Base-by-base conservation (phyloP, 225 moss, liverwort and hornwort genomes). In the Pseudisothecium myosuroides region DNA sequence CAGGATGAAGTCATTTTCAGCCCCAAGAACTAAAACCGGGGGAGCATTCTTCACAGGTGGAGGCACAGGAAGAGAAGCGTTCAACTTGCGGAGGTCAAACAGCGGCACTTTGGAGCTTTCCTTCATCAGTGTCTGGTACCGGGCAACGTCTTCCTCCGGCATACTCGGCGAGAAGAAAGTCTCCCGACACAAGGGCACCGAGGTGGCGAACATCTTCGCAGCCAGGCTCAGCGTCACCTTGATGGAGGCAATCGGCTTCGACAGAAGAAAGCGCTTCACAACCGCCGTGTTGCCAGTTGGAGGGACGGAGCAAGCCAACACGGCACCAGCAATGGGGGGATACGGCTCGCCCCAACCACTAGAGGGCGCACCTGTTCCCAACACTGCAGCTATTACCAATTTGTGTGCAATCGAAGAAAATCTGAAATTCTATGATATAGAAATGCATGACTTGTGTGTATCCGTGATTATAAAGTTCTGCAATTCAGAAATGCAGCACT, bases 211-310 rank as follows among this genome's bases (percentile, higher is more conserved):
- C 95, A 95, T 83, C 90, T 99, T 97, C 19, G 96, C 97, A 58
- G 97, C 98, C 60, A 99, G 82, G 85, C 97, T 96, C 29, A 99
- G 90, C n/a, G 97, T 97, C 56, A 97, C 96, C 94, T 99, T 96
- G 54, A 99, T 89, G 19, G 95, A 94, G 22, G 95, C 93, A 52
- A 96, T 83, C 14, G 95, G 91, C 86, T 94, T 97, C 77, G 95
- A 93, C 86, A 83, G 90, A 50, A 97, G 89, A 76, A 95, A 99
- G 9, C 97, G 95, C 93, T 93, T 96, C 88, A 99, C 98, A 81
- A 99, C 96, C 22, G 92, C 91, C 61, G 91, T 58, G 85, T 97
- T 97, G 76, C 98, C 98, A 31, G 97, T 94, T 60, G 98, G 98
- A 58, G 98, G 98, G 43, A 95, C 90, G 4, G 96, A 97, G 85